These are phyloP conservation scores for Penicillium sp. DNA, from an alignment of 2,329 filamentous ascomycete genomes.

Conservation along the genomic window DNA sequence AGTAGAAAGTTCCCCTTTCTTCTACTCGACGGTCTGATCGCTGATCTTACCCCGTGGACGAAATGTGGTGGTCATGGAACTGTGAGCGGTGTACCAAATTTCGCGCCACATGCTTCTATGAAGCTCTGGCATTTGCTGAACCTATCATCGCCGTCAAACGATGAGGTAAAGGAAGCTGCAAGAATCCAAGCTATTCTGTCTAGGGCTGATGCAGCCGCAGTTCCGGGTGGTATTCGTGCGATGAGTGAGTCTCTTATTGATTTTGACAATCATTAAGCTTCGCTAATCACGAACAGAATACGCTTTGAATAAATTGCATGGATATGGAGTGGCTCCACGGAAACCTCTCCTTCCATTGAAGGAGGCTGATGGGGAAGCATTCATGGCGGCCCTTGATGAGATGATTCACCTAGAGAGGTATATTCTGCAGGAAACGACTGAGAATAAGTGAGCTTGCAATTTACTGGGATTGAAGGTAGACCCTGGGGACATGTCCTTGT, in stretches of 20 bases:
- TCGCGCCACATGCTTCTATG: conserved; percentile 23
- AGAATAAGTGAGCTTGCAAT: too few relatives aligned
- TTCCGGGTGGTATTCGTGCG: conserved; percentile 23
- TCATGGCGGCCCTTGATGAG: conserved; percentile 17
- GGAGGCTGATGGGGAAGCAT: conserved; percentile 15
- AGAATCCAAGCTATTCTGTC: conserved; percentile 21
- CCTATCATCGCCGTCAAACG: conserved; percentile 1
- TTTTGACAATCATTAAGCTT: neutral
- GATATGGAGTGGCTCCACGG: conserved; percentile 18
- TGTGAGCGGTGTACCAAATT: conserved; percentile 26
- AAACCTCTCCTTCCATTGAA: conserved; percentile 19
- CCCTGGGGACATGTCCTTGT: too few relatives aligned
- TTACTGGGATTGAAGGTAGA: too few relatives aligned
- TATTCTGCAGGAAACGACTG: neutral
- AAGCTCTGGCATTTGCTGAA: conserved; percentile 24
- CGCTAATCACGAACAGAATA: conserved; percentile 14
- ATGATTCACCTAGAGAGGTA: conserved; percentile 17
- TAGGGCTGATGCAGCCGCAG: conserved; percentile 21
- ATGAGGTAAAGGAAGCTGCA: conserved; percentile 13
- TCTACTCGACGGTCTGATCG: conserved; percentile 25
- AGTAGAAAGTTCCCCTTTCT: conserved; percentile 20
- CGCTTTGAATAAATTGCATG: conserved; percentile 21
- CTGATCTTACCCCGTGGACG: conserved; percentile 26
- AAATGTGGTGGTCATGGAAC: conserved; percentile 26
- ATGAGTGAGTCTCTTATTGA: conserved; percentile 19